These are phyloP conservation scores for Dalbergia cochinchinensis DNA, from an alignment of 306 rosid species.

Conservation along the genomic window DNA sequence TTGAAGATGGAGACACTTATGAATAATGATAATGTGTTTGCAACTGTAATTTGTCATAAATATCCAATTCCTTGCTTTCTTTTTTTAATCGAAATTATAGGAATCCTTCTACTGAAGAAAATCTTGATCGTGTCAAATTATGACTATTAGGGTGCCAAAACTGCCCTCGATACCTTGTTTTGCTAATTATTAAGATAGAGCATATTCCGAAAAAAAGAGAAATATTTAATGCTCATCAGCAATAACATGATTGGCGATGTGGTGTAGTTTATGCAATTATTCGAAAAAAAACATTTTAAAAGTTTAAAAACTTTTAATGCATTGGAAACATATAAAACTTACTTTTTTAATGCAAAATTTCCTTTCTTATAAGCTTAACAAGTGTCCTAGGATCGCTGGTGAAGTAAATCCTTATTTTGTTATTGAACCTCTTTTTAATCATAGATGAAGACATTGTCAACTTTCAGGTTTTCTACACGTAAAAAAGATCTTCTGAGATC, in stretches of 20 bases:
- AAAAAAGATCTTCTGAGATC: neutral
- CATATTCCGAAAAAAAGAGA: neutral
- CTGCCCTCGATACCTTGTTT: too few species aligned
- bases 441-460: constrained; percentile 17
- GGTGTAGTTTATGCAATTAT: neutral
- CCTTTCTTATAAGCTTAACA: too few species aligned
- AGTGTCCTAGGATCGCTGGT: too few species aligned
- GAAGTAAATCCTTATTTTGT: too few species aligned
- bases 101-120: too few species aligned
- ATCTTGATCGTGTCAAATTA: too few species aligned
- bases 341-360: too few species aligned
- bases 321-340: too few species aligned
- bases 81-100: neutral
- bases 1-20: constrained; percentile 25
- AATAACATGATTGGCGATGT: neutral
- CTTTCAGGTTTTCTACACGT: constrained; percentile 33
- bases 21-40: constrained; percentile 28
- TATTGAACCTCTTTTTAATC: neutral
- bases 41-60: constrained; percentile 9
- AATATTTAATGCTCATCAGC: neutral
- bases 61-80: constrained; percentile 17
- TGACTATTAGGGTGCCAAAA: too few species aligned
- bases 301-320: too few species aligned
- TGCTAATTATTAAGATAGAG: neutral
- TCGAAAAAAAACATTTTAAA: too few species aligned